Evolutionary conservation across 2,329 filamentous ascomycete genomes (phyloP), one percentile per base, ranked within the genome.

Genomic region (Didymella glomerata): DNA sequence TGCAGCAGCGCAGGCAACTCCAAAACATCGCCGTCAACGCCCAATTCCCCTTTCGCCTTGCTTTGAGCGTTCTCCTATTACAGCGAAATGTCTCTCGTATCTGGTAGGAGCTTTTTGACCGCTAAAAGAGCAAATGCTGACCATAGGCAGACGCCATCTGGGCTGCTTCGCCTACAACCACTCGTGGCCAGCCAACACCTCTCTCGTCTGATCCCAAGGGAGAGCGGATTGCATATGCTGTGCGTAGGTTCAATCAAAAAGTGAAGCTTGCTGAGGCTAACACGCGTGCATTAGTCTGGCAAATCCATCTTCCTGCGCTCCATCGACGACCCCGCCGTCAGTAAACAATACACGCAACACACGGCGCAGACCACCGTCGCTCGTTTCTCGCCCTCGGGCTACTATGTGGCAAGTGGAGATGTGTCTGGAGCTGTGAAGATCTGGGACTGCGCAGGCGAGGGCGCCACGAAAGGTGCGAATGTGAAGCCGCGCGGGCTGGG

Each of bases 251-350:
- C 3, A n/a, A 44, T 27, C 14, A 24, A 44, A 44, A 18, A 4
- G 10, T 30, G 18, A 48, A 6, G 47, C 38, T 48, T 27, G 45
- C 46, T 28, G 5, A 32, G 52, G 60, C 22, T 25, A 27, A 44
- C 10, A 6, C 16, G 24, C 24, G 24, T 47, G 16, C 28, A 42
- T 24, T 32, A 96, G 92, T 94, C 93, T 52, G 93, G 92, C 74
- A 98, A 98, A 83, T 98, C 94, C 62, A 89, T 99, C 79, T 98
- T 97, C 80, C 84, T 99, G 47, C 92, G 95, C 69, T 93, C 89
- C 63, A 97, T 99, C 81, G 94, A 99, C 81, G 83, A 95, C 76
- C 94, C 94, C 51, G 85, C 91, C 66, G 79, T 90, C 64, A 89
- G 89, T 77, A 93, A 90, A 74, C 93, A 99, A 79, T 99, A 98